A percentile compares a stretch with the other conserved stretches of the same genome.
phyloP scores from a whole-genome alignment of 2,329 filamentous ascomycete genomes.

The Fusarium sp. region DNA sequence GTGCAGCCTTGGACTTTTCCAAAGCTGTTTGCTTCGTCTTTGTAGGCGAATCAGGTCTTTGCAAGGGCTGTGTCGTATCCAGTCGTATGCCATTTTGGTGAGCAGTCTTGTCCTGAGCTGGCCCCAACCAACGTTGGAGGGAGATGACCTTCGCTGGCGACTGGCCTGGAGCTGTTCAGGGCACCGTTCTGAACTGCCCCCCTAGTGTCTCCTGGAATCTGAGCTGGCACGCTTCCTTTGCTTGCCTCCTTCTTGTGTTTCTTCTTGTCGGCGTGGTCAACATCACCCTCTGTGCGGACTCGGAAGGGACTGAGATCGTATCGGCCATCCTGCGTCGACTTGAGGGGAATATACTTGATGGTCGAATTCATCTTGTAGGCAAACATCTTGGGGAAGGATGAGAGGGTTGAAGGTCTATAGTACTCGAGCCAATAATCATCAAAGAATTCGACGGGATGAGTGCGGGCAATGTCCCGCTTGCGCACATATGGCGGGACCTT shows the following conservation, averaged over 20 bases:
- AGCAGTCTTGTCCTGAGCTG: conserved; percentile 53
- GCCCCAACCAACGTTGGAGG: conserved; percentile 73
- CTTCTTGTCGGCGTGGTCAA: conserved; percentile 71
- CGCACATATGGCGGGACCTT: conserved; percentile 62
- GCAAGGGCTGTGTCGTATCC: conserved; percentile 32
- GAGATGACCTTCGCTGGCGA: conserved; percentile 62
- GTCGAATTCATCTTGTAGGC: conserved; percentile 93
- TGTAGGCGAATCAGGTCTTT: conserved; percentile 31
- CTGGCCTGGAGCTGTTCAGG: conserved; percentile 54
- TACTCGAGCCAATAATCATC: conserved; percentile 99
- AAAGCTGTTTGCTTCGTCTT: conserved; percentile 69
- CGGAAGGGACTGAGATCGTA: conserved; percentile 92
- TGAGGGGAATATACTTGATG: conserved; percentile 83
- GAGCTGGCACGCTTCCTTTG: conserved; percentile 71
- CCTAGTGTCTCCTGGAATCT: conserved; percentile 33
- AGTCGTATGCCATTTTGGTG: conserved; percentile 21
- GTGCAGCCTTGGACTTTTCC: conserved; percentile 84
- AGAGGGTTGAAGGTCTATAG: conserved; percentile 88
- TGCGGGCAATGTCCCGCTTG: conserved; percentile 51
- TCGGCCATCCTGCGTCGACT: conserved; percentile 76
- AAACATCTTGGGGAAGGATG: conserved; percentile 92
- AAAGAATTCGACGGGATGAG: conserved; percentile 69
- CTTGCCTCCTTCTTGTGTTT: conserved; percentile 75
- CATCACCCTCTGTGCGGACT: conserved; percentile 74
- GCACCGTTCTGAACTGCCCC: conserved; percentile 53